Evolutionary conservation across 257 asterid species (phyloP), one percentile per base, ranked within the genome.

Genomic region (Paulownia fortunei): DNA sequence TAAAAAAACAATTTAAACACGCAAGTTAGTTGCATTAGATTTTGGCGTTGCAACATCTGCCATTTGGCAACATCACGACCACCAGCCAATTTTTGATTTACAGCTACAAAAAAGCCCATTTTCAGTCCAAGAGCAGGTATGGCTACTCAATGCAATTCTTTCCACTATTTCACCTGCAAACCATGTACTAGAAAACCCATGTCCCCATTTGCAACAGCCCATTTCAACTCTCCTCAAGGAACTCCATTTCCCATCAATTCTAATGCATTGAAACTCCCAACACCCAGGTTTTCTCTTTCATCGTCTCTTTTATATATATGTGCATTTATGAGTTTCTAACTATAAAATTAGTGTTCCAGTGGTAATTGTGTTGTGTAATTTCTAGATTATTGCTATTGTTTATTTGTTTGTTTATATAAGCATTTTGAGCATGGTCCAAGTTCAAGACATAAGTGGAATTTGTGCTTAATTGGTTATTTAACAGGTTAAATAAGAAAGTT

Each of bases 81-180:
- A 49, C 75, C 32, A n/a, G 4, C 32, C 62, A 55, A 21, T 6
- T 55, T 52, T 52, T 5, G n/a, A n/a, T n/a, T n/a, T n/a, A n/a
- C n/a, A n/a, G n/a, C n/a, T n/a, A n/a, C n/a, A 5, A 56, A 39
- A 2, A 23, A 76, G 46, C 65, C 69, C 58, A 46, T 3, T 59
- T 72, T 65, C 72, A 69, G 59, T 51, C 39, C 32, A 37, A 55
- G 41, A 37, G 63, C 65, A 51, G 72, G 37, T 4, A 92, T 92
- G 98, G 94, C 94, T 37, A 49, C 86, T 74, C 88, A 81, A 6
- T 86, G 78, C 91, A 79, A 41, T 80, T 71, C 80, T 65, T 77
- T 83, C 78, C 83, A 87, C 27, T 75, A 80, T 80, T 83, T 86
- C 66, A 69, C 83, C 77, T 70, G 49, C 76, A 84, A 74, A 77